Evolutionary conservation across 345 rosid genomes (phyloP).

Genomic region (Murraya koenigii): DNA sequence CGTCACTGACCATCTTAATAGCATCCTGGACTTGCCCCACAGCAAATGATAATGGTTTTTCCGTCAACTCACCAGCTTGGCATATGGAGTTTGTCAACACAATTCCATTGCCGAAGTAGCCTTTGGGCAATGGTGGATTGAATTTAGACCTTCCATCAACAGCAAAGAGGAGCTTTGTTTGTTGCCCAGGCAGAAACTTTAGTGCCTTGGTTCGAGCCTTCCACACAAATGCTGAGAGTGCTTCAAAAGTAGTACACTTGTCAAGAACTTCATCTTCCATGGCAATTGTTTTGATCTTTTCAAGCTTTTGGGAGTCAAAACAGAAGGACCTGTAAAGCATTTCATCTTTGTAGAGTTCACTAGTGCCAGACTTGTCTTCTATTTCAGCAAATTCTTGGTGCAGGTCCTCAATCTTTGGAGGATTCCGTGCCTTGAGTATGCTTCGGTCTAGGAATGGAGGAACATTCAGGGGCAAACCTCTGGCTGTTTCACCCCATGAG

Average conservation of each 20-base stretch:
- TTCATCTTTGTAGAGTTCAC: slow-evolving; percentile 49
- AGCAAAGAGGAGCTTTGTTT: slow-evolving; percentile 80
- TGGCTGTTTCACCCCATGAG: slow-evolving; percentile 78
- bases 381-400: slow-evolving; percentile 74
- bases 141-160: slow-evolving; percentile 88
- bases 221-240: slow-evolving; percentile 88
- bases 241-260: slow-evolving; percentile 70
- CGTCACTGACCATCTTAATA: slow-evolving; percentile 67
- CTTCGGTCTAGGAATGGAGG: slow-evolving; percentile 62
- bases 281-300: slow-evolving; percentile 53
- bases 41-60: slow-evolving; percentile 56
- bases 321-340: slow-evolving; percentile 67
- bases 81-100: slow-evolving; percentile 70
- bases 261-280: slow-evolving; percentile 48
- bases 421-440: slow-evolving; percentile 52
- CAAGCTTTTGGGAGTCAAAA: slow-evolving; percentile 66
- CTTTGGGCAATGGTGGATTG: slow-evolving; percentile 71
- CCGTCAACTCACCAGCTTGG: slow-evolving; percentile 60
- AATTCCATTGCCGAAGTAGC: slow-evolving; percentile 88
- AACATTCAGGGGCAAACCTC: slow-evolving; percentile 55
- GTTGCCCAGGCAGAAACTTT: slow-evolving; percentile 53
- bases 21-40: slow-evolving; percentile 68
- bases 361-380: slow-evolving; percentile 46
- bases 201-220: slow-evolving; percentile 75
- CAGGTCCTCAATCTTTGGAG: slow-evolving; percentile 48